Evolutionary conservation across 1,139 yeast genomes (phyloP).

Genomic region (Zygotorulaspora mrakii): DNA sequence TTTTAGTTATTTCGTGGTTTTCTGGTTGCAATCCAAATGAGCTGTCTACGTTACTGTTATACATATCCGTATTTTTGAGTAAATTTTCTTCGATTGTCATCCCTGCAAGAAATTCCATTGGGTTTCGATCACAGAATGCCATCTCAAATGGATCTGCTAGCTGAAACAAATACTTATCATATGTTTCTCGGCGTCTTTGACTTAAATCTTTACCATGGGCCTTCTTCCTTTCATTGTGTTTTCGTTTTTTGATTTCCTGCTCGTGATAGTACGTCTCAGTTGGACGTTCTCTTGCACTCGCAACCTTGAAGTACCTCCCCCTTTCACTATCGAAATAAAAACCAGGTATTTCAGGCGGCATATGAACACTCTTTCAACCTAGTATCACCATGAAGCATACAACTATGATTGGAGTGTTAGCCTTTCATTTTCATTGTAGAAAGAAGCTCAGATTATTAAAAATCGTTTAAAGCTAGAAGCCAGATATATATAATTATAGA

Average conservation of each 20-base stretch:
- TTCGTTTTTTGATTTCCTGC: conserved; percentile 14
- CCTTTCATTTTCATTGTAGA: too few relatives aligned
- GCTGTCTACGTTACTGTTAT: conserved; percentile 1
- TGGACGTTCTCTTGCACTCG: conserved; percentile 7
- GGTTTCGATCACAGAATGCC: conserved; percentile 5
- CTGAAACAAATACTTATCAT: conserved; percentile 2
- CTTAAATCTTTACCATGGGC: not conserved
- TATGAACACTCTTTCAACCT: conserved; percentile 3
- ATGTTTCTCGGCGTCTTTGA: conserved; percentile 2
- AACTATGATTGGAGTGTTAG: too few relatives aligned
- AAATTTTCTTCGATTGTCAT: conserved; percentile 8
- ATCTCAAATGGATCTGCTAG: conserved; percentile 8
- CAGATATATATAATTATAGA: too few relatives aligned
- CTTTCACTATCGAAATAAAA: conserved; percentile 45
- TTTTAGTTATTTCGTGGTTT: conserved; percentile 6
- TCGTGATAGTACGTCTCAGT: conserved; percentile 10
- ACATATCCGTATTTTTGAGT: not conserved
- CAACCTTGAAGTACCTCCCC: conserved; percentile 45
- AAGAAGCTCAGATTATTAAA: too few relatives aligned
- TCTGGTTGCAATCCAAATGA: conserved; percentile 5
- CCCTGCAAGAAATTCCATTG: conserved; percentile 5
- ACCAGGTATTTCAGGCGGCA: conserved; percentile 42
- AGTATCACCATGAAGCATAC: too few relatives aligned
- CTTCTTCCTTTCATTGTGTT: conserved; percentile 6
- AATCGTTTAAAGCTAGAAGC: too few relatives aligned